Evolutionary conservation across 306 rosid species (phyloP), one percentile per base, ranked within the genome.

Genomic region (Trifolium fragiferum): DNA sequence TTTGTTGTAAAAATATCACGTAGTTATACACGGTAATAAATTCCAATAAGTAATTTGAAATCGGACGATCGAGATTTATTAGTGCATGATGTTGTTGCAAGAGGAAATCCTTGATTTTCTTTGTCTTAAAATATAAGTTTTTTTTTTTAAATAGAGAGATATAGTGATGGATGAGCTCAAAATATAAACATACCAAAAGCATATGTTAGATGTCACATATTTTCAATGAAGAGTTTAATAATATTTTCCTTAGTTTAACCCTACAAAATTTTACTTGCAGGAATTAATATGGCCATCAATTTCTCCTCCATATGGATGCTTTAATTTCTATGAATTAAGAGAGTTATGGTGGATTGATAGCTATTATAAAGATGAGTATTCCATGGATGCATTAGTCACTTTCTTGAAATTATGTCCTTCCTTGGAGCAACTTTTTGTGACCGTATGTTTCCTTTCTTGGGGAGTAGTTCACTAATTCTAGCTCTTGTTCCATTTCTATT

Each of bases 301-400:
- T 82, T 84, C 59, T 20, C 74, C 85, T 23, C 37, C 80, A 65
- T 41, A 51, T 49, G 83, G 84, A 54, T 76, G 78, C 76, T 90
- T 92, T 76, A 70, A 74, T 41, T 92, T 92, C 80, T 92, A 92
- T 35, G 86, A 82, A 35, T 59, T 92, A 79, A 82, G 80, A 76
- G 90, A 88, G 76, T 57, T 92, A 67, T 75, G 90, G 90, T 88
- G 96, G 98, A 90, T 92, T 58, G 91, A 81, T 65, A 78, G 67
- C 65, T 54, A 51, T 32, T 64, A 86, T 18, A 80, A 83, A 54
- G 84, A 69, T 78, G 86, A 69, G 64, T 62, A 38, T 71, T 82
- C 25, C 81, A 77, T 63, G 51, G 86, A 87, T 58, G 80, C 81
- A 51, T 74, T 89, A 25, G 66, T 87, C 60, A 81, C 80, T 74